Conservation (phyloP, 495 filamentous ascomycete genomes). For the Penicillium subrubescens region DNA sequence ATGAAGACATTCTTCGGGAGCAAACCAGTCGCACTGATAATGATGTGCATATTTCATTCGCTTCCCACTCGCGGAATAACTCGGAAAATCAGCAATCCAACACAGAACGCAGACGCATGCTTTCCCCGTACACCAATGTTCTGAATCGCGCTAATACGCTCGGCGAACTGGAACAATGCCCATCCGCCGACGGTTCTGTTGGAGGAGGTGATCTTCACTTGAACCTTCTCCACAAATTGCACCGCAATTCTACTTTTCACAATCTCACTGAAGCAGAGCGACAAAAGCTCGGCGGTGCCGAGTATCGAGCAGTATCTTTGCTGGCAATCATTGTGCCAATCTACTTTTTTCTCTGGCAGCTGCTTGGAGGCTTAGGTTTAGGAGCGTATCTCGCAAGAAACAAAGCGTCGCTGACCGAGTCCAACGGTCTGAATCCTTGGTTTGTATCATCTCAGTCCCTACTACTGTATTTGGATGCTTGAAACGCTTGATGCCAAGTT, state of each 20-base stretch:
- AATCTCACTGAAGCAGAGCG: constrained; percentile 62
- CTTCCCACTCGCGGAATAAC: background rate
- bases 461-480: background rate
- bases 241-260: constrained; percentile 65
- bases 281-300: constrained; percentile 67
- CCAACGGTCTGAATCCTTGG: constrained; percentile 64
- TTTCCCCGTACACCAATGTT: constrained; percentile 8
- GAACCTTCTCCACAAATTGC: constrained; percentile 2
- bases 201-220: background rate
- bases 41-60: constrained; percentile 5
- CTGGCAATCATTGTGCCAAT: constrained; percentile 65
- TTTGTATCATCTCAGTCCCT: background rate
- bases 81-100: background rate
- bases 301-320: constrained; percentile 67
- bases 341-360: constrained; percentile 72
- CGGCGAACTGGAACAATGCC: background rate
- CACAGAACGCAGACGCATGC: constrained; percentile 8
- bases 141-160: constrained; percentile 1
- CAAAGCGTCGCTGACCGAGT: constrained; percentile 47
- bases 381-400: constrained; percentile 66
- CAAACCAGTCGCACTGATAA: background rate
- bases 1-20: background rate
- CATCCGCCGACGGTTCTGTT: background rate
- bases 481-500: background rate
- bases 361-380: constrained; percentile 64